These are phyloP conservation scores for Ogataea trehaloabstinens DNA, from an alignment of 805 yeast genomes.

Conservation along the genomic window DNA sequence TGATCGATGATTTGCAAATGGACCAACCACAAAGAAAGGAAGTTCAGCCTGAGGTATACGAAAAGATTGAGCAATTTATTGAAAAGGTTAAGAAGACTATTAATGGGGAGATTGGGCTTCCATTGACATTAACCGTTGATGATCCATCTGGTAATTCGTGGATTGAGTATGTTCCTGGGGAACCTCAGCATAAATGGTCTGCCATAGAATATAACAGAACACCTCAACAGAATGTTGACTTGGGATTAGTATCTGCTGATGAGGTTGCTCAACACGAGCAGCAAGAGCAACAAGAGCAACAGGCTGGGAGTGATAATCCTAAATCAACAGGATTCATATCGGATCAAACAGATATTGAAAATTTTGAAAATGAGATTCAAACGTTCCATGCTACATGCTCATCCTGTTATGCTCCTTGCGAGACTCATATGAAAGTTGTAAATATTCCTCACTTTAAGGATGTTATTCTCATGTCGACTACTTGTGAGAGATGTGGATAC, in stretches of 20 bases:
- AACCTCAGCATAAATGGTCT: constrained; percentile 87
- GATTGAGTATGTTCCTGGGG: constrained; percentile 87
- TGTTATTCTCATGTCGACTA: constrained; percentile 93
- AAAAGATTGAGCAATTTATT: constrained; percentile 71
- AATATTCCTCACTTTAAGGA: constrained; percentile 98
- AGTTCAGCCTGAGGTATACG: constrained; percentile 70
- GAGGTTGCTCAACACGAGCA: constrained; percentile 56
- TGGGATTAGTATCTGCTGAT: constrained; percentile 77
- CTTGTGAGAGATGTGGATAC: constrained; percentile 89
- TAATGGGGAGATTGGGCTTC: constrained; percentile 68
- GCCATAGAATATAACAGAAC: constrained; percentile 78
- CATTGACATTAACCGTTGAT: constrained; percentile 75
- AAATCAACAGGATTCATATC: constrained; percentile 58
- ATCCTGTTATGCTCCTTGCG: constrained; percentile 76
- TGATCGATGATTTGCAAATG: constrained; percentile 71
- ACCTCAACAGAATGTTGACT: constrained; percentile 79
- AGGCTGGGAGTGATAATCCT: constrained; percentile 33
- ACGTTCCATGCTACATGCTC: constrained; percentile 92
- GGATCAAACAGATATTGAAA: constrained; percentile 79
- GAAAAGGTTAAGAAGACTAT: constrained; percentile 56
- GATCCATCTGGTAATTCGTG: constrained; percentile 98
- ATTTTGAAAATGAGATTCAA: constrained; percentile 86
- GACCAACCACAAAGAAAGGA: constrained; percentile 82
- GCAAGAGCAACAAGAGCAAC: constrained; percentile 35
- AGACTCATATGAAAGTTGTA: constrained; percentile 94